A percentile compares a stretch with the other conserved stretches of the same genome.
These are phyloP conservation scores for Chalara sp. DNA, from an alignment of 2,329 filamentous ascomycete species.

Conservation along the genomic window DNA sequence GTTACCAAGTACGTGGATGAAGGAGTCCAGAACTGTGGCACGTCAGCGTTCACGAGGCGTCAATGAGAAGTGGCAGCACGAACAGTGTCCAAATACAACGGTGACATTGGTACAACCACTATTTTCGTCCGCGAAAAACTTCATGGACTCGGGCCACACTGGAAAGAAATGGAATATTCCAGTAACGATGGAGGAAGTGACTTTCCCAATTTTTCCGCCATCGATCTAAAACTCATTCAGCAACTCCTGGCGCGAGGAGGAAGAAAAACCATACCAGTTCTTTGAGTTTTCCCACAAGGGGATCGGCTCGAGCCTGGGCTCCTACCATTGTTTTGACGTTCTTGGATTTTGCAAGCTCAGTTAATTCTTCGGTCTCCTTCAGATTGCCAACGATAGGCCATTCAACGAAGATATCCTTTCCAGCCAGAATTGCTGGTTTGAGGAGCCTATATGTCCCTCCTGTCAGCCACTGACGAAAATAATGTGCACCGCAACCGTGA, in stretches of 20 bases:
- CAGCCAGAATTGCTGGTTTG: constrained; percentile 34
- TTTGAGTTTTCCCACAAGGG: constrained; percentile 34
- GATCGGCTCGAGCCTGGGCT: constrained; percentile 37
- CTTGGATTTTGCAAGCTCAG: constrained; percentile 32
- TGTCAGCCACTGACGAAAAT: too few species aligned
- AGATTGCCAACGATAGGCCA: constrained; percentile 39
- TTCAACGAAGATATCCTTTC: constrained; percentile 43
- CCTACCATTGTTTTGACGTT: constrained; percentile 39
- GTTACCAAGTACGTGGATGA: constrained; percentile 27
- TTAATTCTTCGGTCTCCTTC: constrained; percentile 35
- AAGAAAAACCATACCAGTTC: constrained; percentile 27
- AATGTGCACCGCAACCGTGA: too few species aligned
- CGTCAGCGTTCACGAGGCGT: neutral
- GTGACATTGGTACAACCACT: too few species aligned
- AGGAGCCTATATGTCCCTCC: constrained; percentile 20
- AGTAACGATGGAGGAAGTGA: constrained; percentile 17
- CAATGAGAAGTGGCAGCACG: neutral
- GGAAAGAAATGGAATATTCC: constrained; percentile 4
- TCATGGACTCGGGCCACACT: too few species aligned
- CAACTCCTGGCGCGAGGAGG: too few species aligned
- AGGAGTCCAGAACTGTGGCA: constrained; percentile 27
- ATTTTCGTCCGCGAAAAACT: too few species aligned
- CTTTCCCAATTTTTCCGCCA: constrained; percentile 35
- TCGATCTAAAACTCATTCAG: constrained; percentile 2
- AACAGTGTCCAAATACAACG: constrained; percentile 10